Conservation (phyloP, 345 rosid species). For the Eucalyptus marginata region DNA sequence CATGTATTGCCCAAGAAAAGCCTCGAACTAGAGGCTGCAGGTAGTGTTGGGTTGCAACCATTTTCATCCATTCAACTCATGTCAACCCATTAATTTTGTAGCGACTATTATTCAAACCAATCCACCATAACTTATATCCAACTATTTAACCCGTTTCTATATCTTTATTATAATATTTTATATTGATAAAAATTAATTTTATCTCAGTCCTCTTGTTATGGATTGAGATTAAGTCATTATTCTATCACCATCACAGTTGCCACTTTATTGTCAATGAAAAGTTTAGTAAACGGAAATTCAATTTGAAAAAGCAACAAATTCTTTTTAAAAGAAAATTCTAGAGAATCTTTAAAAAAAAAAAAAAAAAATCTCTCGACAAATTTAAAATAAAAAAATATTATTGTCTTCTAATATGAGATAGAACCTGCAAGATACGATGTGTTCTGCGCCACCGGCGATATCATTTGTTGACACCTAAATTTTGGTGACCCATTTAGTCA, state of each 20-base stretch:
- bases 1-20: too few relatives aligned
- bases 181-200: too few relatives aligned
- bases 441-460: neutral
- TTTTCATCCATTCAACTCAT: too few relatives aligned
- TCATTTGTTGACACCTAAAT: too few relatives aligned
- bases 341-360: neutral
- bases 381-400: neutral
- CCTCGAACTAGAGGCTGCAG: too few relatives aligned
- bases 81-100: too few relatives aligned
- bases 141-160: neutral
- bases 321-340: neutral
- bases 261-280: neutral
- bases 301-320: neutral
- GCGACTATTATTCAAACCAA: too few relatives aligned
- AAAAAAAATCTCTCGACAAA: neutral
- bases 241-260: neutral
- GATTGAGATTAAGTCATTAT: neutral
- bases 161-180: too few relatives aligned
- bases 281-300: neutral
- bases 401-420: neutral
- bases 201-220: neutral
- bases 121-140: neutral
- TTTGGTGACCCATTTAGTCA: too few relatives aligned
- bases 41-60: too few relatives aligned
- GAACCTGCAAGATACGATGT: neutral